phyloP scores from a whole-genome alignment of 1,284 basidiomycete species.

The Fomes fomentarius region DNA sequence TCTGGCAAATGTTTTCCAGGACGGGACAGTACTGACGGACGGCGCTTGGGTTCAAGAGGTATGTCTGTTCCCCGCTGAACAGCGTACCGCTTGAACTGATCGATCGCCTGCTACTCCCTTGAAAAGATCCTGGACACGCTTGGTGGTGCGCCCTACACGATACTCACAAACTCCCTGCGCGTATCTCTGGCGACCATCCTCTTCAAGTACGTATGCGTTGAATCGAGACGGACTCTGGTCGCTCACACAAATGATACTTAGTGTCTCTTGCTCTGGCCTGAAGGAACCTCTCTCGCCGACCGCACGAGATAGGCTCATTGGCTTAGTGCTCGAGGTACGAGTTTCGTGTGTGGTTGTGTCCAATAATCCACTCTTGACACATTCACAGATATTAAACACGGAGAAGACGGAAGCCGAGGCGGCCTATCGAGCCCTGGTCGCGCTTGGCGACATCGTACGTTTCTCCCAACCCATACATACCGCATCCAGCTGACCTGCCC shows the following conservation, averaged over 20 bases:
- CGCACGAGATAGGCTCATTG: conserved; percentile 42
- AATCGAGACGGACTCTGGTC: too few species aligned
- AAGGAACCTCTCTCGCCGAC: conserved; percentile 41
- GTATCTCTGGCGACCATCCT: conserved; percentile 77
- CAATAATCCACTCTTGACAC: conserved; percentile 9
- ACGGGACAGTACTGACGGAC: conserved; percentile 45
- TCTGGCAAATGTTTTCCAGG: conserved; percentile 80
- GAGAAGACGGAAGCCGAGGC: conserved; percentile 83
- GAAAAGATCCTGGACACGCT: conserved; percentile 60
- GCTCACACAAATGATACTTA: too few species aligned
- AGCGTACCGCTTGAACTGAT: too few species aligned
- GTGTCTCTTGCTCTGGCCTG: conserved; percentile 64
- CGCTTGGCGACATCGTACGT: conserved; percentile 77
- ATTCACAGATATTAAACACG: conserved; percentile 56
- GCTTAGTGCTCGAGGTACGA: conserved; percentile 52
- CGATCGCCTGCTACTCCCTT: background rate
- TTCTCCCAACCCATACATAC: background rate
- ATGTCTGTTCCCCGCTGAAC: background rate
- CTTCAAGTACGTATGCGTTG: conserved; percentile 72
- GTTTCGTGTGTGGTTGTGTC: background rate
- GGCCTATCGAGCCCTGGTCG: conserved; percentile 84
- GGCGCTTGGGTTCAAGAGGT: conserved; percentile 58
- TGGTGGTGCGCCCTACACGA: conserved; percentile 49
- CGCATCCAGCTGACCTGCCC: background rate
- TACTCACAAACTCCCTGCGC: conserved; percentile 71